Percentiles rank a stretch among this genome's conserved stretches.
Evolutionary conservation across 805 yeast genomes (phyloP).

Genomic region (Metschnikowia koreensis): DNA sequence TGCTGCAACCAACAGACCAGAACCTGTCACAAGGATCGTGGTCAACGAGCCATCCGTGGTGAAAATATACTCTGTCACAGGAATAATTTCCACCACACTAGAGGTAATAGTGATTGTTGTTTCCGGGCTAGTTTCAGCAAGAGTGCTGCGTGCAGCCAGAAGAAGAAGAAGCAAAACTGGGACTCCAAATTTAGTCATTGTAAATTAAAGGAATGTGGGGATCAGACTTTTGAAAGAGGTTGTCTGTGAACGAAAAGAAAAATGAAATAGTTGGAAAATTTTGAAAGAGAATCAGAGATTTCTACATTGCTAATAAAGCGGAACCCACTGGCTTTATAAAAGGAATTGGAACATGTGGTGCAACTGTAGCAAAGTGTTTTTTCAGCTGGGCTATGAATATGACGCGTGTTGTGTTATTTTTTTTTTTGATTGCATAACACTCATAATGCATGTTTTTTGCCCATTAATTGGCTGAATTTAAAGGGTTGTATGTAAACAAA

Average conservation of each 20-base stretch:
- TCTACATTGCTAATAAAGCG: not conserved
- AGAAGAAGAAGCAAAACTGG: slow-evolving; percentile 5
- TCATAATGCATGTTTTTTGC: not conserved
- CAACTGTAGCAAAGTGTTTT: not conserved
- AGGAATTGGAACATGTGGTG: not conserved
- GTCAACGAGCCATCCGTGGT: slow-evolving; percentile 30
- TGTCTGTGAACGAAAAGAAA: not conserved
- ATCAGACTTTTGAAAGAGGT: not conserved
- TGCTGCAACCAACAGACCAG: slow-evolving; percentile 9
- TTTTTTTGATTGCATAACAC: not conserved
- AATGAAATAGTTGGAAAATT: not conserved
- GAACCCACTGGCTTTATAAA: not conserved
- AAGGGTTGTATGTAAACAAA: not conserved
- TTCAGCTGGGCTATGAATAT: not conserved
- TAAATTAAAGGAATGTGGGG: not conserved
- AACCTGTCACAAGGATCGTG: slow-evolving; percentile 25
- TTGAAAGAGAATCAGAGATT: not conserved
- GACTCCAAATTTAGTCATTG: slow-evolving; percentile 3
- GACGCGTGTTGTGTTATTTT: not conserved
- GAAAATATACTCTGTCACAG: slow-evolving; percentile 33
- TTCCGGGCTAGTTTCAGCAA: slow-evolving; percentile 10
- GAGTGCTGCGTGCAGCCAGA: slow-evolving; percentile 5
- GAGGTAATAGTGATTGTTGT: slow-evolving; percentile 16
- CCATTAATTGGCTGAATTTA: not conserved
- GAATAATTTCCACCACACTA: slow-evolving; percentile 21